Conservation (phyloP, 495 filamentous ascomycete species). For the Aeminium ludgeri region DNA sequence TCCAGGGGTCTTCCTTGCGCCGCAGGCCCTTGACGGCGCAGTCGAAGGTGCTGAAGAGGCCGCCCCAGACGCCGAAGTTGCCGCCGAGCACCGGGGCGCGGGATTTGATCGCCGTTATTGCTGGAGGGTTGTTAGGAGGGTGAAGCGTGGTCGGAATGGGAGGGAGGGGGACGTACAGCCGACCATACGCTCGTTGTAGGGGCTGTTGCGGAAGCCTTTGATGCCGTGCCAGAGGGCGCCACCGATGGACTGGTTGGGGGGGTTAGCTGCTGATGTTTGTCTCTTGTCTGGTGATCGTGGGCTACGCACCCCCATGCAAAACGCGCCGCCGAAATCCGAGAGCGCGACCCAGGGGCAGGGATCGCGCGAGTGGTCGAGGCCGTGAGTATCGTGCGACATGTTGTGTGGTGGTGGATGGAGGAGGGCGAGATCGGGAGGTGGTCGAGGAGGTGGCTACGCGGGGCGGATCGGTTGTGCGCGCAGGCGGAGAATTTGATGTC, state of each 20-base stretch:
- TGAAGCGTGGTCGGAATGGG: neutral
- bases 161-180: conserved; percentile 33
- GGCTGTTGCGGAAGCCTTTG: conserved; percentile 82
- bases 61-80: conserved; percentile 97
- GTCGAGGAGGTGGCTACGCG: neutral
- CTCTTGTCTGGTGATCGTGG: conserved; percentile 4
- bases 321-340: conserved; percentile 93
- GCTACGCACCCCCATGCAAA: conserved; percentile 79
- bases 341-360: conserved; percentile 94
- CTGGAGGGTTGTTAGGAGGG: conserved; percentile 5
- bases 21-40: conserved; percentile 92
- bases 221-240: conserved; percentile 91
- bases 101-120: conserved; percentile 92
- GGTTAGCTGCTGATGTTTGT: too few species aligned
- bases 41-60: conserved; percentile 84
- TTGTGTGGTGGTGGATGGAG: neutral
- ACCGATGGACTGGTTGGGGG: conserved; percentile 67
- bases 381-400: conserved; percentile 9
- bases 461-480: too few species aligned
- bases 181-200: conserved; percentile 85
- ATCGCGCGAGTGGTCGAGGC: conserved; percentile 66
- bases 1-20: conserved; percentile 92
- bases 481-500: too few species aligned
- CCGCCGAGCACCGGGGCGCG: conserved; percentile 89
- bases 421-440: neutral